Evolutionary conservation across 1,284 basidiomycete genomes (phyloP).

Genomic region (Ganoderma leucocontextum): DNA sequence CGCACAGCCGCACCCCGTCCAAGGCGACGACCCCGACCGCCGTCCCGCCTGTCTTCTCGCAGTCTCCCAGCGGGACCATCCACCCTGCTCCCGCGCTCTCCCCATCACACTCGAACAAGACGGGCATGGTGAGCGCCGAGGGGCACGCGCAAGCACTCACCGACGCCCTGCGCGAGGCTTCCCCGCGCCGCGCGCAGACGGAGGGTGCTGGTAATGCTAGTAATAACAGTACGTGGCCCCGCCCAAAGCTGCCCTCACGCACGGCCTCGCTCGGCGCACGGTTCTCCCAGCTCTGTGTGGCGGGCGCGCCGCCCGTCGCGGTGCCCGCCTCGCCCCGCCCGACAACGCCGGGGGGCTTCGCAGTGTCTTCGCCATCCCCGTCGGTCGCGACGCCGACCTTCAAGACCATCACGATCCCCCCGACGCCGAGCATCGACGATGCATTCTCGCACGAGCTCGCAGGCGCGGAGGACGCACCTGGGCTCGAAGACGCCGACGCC

Average conservation of each 20-base stretch:
- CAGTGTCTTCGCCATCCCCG: not conserved
- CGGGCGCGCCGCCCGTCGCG: constrained; percentile 52
- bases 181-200: constrained; percentile 13
- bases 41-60: not conserved
- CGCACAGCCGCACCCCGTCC: constrained; percentile 36
- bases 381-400: constrained; percentile 21
- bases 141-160: constrained; percentile 33
- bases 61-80: not conserved
- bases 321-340: constrained; percentile 40
- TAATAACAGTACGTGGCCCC: not conserved
- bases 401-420: constrained; percentile 38
- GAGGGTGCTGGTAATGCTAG: not conserved
- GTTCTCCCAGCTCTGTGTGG: constrained; percentile 47
- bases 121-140: constrained; percentile 11
- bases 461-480: not conserved
- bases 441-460: not conserved
- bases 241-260: constrained; percentile 2
- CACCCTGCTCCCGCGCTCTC: not conserved
- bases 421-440: constrained; percentile 34
- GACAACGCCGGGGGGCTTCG: constrained; percentile 18
- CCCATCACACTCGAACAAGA: not conserved
- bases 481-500: not conserved
- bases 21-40: constrained; percentile 24
- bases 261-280: constrained; percentile 20
- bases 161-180: constrained; percentile 32